Evolutionary conservation across 768 basidiomycete genomes (phyloP), one percentile per base, ranked within the genome.

Genomic region (Strobilomyces dryophilus): DNA sequence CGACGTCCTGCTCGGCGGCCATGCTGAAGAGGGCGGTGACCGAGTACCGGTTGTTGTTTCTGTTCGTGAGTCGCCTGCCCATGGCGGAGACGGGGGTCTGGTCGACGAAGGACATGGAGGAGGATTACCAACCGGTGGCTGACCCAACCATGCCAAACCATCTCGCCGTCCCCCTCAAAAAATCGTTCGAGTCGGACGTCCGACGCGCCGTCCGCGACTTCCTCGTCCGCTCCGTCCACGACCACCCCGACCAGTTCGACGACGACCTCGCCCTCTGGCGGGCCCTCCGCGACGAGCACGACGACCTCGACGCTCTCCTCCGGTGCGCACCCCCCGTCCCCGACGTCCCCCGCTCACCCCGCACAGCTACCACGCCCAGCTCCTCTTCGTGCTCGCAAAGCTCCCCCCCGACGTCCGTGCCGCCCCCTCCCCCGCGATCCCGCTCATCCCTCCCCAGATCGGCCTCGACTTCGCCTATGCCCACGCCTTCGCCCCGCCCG

Each of bases 1-100:
- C 95, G 11, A 94, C 87, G 68, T 98, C 95, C 76, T 98, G 94
- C 73, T 98, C 95, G 34, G 95, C 95, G 12, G 95, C 95, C 87
- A 98, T 94, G 64, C 90, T 92, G 69, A 95, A 98, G 61, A 98
- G 78, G 26, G 92, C 92, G 46, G 91, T 98, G 36, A 98, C 95
- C 69, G 88, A 91, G 74, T 97, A 95, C 53, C 95, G 87, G 74
- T 97, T 95, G 60, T 92, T 95, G 70, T 92, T 97, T 69, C 95
- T 77, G 77, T 93, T 93, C 34, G 90, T 91, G 66, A 90, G 79
- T 29, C 91, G 80, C 61, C 89, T 83, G 58, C 81, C 73, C 57
- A 85, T 85, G 65, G 85, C 78, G 62, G 81, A 76, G 57, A 77
- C 79, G 47, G 88, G 82, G 26, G 85, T 76, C 53, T 78, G 74